Evolutionary conservation across 2,329 filamentous ascomycete genomes (phyloP), one percentile per base, ranked within the genome.

Genomic region (Venturia oleaginea): DNA sequence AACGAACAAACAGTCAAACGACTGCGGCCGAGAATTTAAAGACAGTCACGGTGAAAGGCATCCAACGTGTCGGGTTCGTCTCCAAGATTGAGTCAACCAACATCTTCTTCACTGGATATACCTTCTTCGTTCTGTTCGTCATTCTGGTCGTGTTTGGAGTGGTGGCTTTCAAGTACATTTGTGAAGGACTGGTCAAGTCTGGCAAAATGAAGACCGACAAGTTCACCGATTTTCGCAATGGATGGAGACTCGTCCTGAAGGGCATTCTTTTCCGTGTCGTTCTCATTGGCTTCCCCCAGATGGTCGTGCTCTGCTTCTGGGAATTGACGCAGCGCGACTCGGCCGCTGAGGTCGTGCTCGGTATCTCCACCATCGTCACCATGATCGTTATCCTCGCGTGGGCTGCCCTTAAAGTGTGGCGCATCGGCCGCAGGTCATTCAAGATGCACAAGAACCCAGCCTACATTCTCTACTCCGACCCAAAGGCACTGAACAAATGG

Each of bases 391-490:
- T 92, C 38, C 83, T 97, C 40, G 87, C 79, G 27, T 97, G 91
- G 90, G 93, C 92, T 59, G 86, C 91, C 0, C 88, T 85, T 78
- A 97, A 96, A 80, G 91, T 97, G 68, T 90, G 96, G 70, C 85
- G 86, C 64, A 89, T 97, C 67, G 93, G 92, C 40, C 91, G 91
- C 72, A 89, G 91, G 70, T 97, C 92, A 38, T 89, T 96, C 67
- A 78, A 84, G 65, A 91, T 96, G 86, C 92, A 97, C 82, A 92
- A 93, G 78, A 97, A 96, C 79, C 92, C 93, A 32, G 93, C 92
- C 34, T 97, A 97, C 77, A 96, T 97, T 70, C 86, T 97, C 67
- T 97, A 95, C 79, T 96, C 93, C 2, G 92, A 97, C 71, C 92
- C 92, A n/a, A 84, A 91, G 67, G 88, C 90, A 63, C 84, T 97